A percentile compares a stretch with the other conserved stretches of the same genome.
phyloP scores from a whole-genome alignment of 441 rosid species.

The Brassica hybrid region DNA sequence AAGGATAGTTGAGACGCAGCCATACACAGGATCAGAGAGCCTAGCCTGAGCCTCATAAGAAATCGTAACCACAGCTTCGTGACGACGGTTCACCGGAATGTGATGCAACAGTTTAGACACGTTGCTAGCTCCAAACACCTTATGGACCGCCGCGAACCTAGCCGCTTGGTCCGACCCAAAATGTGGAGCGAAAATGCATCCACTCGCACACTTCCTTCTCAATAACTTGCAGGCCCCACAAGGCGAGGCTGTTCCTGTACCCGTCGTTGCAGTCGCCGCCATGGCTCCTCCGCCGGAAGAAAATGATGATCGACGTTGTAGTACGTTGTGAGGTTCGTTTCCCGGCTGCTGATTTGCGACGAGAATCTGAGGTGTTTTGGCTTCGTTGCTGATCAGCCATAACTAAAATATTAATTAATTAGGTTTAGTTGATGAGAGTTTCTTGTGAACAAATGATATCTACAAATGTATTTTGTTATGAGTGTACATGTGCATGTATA shows the following conservation, averaged over 20 bases:
- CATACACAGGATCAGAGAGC: conserved; percentile 77
- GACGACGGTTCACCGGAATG: conserved; percentile 66
- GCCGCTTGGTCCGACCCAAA: conserved; percentile 82
- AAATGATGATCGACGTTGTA: conserved; percentile 17
- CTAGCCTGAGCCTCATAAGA: conserved; percentile 80
- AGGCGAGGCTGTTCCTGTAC: conserved; percentile 49
- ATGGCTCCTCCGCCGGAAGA: conserved; percentile 25
- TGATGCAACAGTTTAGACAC: conserved; percentile 69
- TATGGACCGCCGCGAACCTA: conserved; percentile 80
- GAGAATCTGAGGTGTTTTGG: conserved; percentile 49
- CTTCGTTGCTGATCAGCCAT: conserved; percentile 54
- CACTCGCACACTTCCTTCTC: conserved; percentile 71
- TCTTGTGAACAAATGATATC: conserved; percentile 31
- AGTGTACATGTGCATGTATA: conserved; percentile 18
- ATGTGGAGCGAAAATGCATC: conserved; percentile 82
- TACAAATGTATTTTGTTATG: conserved; percentile 14
- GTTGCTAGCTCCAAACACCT: conserved; percentile 86
- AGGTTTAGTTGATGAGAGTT: conserved; percentile 29
- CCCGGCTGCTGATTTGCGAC: conserved; percentile 47
- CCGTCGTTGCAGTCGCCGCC: conserved; percentile 8
- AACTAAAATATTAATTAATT: conserved; percentile 13
- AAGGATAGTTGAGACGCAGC: conserved; percentile 69
- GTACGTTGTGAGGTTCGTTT: conserved; percentile 42
- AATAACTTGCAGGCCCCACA: conserved; percentile 90
- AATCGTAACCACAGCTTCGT: conserved; percentile 70